phyloP scores from a whole-genome alignment of 1,284 basidiomycete species.

The Abortiporus biennis region DNA sequence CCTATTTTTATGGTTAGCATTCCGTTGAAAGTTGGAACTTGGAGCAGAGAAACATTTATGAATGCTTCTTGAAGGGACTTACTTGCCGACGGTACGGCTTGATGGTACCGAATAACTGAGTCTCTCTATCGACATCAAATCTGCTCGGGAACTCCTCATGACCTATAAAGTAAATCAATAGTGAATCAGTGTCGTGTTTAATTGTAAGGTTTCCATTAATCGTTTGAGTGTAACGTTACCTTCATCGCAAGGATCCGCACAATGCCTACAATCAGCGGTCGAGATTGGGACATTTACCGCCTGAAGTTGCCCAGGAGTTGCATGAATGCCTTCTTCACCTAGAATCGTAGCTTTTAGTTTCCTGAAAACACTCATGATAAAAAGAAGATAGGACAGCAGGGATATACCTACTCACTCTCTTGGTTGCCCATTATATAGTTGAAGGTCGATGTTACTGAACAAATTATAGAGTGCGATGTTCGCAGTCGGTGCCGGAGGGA shows the following conservation, averaged over 20 bases:
- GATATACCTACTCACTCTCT: too few relatives aligned
- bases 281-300: conserved; percentile 62
- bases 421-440: too few relatives aligned
- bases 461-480: too few relatives aligned
- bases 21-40: conserved; percentile 13
- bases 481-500: too few relatives aligned
- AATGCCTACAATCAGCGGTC: conserved; percentile 64
- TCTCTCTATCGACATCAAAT: conserved; percentile 74
- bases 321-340: conserved; percentile 22
- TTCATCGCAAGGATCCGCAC: conserved; percentile 75
- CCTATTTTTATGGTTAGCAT: conserved; percentile 29
- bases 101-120: conserved; percentile 75
- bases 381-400: not conserved
- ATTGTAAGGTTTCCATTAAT: too few relatives aligned
- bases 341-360: conserved; percentile 25
- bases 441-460: too few relatives aligned
- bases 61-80: conserved; percentile 14
- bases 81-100: conserved; percentile 80
- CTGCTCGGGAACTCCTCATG: conserved; percentile 68
- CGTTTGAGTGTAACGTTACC: conserved; percentile 28
- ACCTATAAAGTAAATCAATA: conserved; percentile 35
- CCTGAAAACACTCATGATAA: conserved; percentile 23
- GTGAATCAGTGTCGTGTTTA: not conserved
- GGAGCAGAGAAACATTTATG: not conserved
- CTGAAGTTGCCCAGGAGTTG: conserved; percentile 25